Evolutionary conservation across 164 flowering plant genomes (phyloP).

Genomic region (Euptelea pleiosperma): DNA sequence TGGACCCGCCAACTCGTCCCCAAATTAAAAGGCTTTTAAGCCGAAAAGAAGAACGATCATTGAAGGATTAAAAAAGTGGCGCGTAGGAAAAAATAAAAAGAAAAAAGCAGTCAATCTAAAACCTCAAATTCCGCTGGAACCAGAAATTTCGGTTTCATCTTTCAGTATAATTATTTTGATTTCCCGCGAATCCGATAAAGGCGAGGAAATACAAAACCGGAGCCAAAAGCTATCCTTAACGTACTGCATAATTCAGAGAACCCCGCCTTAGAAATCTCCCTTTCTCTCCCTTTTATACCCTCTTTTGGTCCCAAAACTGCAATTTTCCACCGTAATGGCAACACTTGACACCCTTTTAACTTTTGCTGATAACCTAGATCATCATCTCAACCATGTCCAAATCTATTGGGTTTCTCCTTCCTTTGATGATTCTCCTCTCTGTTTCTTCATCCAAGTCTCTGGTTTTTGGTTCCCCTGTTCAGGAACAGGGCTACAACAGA

Average conservation of each 20-base stretch:
- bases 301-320: neutral
- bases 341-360: constrained; percentile 8
- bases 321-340: constrained; percentile 14
- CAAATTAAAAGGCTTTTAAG: no score
- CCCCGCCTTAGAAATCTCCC: neutral
- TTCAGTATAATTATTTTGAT: no score
- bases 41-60: no score
- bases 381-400: constrained; percentile 21
- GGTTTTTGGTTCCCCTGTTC: constrained; percentile 25
- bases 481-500: constrained; percentile 27
- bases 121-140: no score
- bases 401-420: constrained; percentile 22
- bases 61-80: no score
- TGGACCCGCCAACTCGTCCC: no score
- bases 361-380: no score
- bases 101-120: no score
- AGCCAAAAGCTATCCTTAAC: constrained; percentile 54
- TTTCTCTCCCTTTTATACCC: neutral
- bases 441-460: constrained; percentile 17
- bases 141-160: no score
- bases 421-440: constrained; percentile 24
- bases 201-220: constrained; percentile 24
- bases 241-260: constrained; percentile 28
- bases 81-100: no score
- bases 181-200: neutral